Evolutionary conservation across 1,139 yeast species (phyloP).

Genomic region (Kluyveromyces marxianus): DNA sequence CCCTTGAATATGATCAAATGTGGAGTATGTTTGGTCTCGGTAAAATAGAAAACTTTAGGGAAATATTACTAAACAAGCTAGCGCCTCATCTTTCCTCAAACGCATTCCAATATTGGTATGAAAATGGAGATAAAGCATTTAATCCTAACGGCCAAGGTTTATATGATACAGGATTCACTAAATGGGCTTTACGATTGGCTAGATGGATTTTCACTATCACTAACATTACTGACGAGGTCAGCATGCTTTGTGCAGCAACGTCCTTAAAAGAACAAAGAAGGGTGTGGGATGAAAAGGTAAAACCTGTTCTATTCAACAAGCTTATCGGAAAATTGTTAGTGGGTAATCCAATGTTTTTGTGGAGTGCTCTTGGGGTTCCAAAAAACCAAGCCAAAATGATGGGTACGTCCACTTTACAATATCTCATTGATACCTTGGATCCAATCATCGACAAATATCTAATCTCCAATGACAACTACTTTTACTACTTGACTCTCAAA

Average conservation of each 20-base stretch:
- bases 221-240: slow-evolving; percentile 47
- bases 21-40: slow-evolving; percentile 80
- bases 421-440: slow-evolving; percentile 70
- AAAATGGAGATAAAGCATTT: slow-evolving; percentile 54
- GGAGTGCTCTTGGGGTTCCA: slow-evolving; percentile 88
- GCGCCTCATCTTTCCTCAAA: slow-evolving; percentile 70
- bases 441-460: slow-evolving; percentile 60
- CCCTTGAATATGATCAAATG: slow-evolving; percentile 49
- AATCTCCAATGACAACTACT: slow-evolving; percentile 66
- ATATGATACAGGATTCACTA: slow-evolving; percentile 74
- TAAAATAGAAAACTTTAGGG: slow-evolving; percentile 44
- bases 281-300: slow-evolving; percentile 55
- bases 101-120: slow-evolving; percentile 76
- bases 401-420: slow-evolving; percentile 62
- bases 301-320: slow-evolving; percentile 66
- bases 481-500: slow-evolving; percentile 61
- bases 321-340: slow-evolving; percentile 57
- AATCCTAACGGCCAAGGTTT: slow-evolving; percentile 48
- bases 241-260: slow-evolving; percentile 49
- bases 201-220: slow-evolving; percentile 49
- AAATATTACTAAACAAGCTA: slow-evolving; percentile 47
- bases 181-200: slow-evolving; percentile 76
- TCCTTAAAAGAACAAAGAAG: slow-evolving; percentile 53
- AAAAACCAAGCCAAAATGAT: slow-evolving; percentile 76
- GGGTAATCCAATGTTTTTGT: slow-evolving; percentile 74